Evolutionary conservation across 306 rosid genomes (phyloP).

Genomic region (Datisca glomerata): DNA sequence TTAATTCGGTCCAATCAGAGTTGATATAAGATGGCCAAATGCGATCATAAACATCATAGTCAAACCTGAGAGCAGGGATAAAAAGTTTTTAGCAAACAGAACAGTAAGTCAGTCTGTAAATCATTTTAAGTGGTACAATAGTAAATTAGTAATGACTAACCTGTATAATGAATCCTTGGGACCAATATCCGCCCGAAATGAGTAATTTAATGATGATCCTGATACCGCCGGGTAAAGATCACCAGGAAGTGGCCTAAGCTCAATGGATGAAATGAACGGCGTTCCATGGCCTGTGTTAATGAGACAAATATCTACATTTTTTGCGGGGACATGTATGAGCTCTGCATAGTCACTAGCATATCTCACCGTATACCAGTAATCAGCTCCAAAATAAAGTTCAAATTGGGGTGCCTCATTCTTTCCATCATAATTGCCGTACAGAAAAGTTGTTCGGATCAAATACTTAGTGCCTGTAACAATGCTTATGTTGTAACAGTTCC

Average conservation of each 20-base stretch:
- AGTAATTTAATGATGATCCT: conserved; percentile 12
- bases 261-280: conserved; percentile 47
- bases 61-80: no score
- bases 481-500: conserved; percentile 19
- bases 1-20: background rate
- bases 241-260: conserved; percentile 27
- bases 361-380: conserved; percentile 19
- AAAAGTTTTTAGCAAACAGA: no score
- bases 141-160: conserved; percentile 7
- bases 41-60: no score
- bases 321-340: conserved; percentile 9
- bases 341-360: background rate
- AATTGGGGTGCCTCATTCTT: no score
- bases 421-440: conserved; percentile 26
- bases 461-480: no score
- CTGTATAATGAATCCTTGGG: conserved; percentile 18
- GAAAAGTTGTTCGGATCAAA: conserved; percentile 17
- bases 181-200: conserved; percentile 18
- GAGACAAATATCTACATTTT: conserved; percentile 31
- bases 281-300: conserved; percentile 27
- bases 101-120: no score
- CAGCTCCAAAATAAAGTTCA: conserved; percentile 14
- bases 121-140: no score
- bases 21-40: conserved; percentile 23
- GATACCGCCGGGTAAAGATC: conserved; percentile 5